phyloP scores from a whole-genome alignment of 2,329 filamentous ascomycete species.

The Sporothrix pseudoabietina region DNA sequence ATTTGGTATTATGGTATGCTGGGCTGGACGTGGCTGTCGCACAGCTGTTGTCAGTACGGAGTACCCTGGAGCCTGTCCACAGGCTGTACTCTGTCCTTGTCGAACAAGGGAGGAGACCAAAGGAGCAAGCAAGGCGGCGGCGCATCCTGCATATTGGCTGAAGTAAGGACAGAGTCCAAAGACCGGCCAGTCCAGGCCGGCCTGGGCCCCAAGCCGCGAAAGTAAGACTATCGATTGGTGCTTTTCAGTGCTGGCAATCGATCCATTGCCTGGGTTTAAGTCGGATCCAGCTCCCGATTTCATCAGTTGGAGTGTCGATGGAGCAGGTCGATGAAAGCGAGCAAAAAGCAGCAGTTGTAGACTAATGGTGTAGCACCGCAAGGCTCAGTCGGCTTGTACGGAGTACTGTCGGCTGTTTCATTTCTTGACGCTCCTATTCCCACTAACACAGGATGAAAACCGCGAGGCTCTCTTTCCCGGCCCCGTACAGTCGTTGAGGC shows the following conservation, averaged over 20 bases:
- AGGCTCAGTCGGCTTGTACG: too few relatives aligned
- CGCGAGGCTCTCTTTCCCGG: too few relatives aligned
- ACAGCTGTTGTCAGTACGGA: background rate
- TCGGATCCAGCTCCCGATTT: background rate
- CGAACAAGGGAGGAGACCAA: background rate
- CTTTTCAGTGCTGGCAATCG: background rate
- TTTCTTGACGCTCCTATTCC: too few relatives aligned
- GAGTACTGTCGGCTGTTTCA: too few relatives aligned
- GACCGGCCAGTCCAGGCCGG: background rate
- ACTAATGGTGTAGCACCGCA: too few relatives aligned
- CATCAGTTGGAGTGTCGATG: too few relatives aligned
- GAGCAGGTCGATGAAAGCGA: too few relatives aligned
- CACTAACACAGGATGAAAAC: too few relatives aligned
- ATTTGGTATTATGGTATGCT: background rate
- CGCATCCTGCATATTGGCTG: background rate
- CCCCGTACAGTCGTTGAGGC: too few relatives aligned
- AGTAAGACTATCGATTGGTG: background rate
- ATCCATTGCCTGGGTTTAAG: background rate
- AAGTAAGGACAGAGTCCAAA: background rate
- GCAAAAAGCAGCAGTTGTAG: too few relatives aligned
- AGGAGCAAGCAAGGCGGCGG: background rate
- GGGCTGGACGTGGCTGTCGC: background rate
- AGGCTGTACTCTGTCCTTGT: background rate
- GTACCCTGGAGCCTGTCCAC: too few relatives aligned
- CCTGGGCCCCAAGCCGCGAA: background rate